A percentile compares a stretch with the other conserved stretches of the same genome.
Conservation (phyloP, 495 filamentous ascomycete species). For the Xylaria sp. region DNA sequence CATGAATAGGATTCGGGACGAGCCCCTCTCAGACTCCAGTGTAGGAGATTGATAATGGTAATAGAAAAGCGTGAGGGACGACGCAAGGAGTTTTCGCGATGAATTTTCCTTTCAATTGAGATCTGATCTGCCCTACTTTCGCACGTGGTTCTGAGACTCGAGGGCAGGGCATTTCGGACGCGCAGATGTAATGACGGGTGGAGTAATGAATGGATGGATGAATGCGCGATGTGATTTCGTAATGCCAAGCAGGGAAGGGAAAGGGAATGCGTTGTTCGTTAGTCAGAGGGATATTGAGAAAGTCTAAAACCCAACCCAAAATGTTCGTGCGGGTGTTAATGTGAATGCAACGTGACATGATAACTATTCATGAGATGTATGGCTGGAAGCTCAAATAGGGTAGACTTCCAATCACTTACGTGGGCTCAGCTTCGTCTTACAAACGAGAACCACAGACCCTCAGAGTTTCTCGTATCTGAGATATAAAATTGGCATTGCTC, state of each 20-base stretch:
- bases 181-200: too few species aligned
- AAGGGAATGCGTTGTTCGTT: not conserved
- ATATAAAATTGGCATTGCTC: not conserved
- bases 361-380: not conserved
- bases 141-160: not conserved
- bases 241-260: too few species aligned
- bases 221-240: not conserved
- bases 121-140: not conserved
- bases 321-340: not conserved
- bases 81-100: not conserved
- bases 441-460: not conserved
- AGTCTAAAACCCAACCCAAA: not conserved
- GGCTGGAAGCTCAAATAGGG: not conserved
- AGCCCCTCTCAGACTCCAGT: too few species aligned
- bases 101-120: not conserved
- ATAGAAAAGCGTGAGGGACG: not conserved
- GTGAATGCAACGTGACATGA: not conserved
- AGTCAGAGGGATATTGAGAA: not conserved
- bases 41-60: too few species aligned
- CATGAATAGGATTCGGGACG: too few species aligned
- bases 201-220: not conserved
- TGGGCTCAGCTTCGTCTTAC: not conserved
- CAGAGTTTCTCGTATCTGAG: not conserved
- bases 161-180: not conserved
- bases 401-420: not conserved